These are phyloP conservation scores for Chiua virens DNA, from an alignment of 768 basidiomycete species.

Conservation along the genomic window DNA sequence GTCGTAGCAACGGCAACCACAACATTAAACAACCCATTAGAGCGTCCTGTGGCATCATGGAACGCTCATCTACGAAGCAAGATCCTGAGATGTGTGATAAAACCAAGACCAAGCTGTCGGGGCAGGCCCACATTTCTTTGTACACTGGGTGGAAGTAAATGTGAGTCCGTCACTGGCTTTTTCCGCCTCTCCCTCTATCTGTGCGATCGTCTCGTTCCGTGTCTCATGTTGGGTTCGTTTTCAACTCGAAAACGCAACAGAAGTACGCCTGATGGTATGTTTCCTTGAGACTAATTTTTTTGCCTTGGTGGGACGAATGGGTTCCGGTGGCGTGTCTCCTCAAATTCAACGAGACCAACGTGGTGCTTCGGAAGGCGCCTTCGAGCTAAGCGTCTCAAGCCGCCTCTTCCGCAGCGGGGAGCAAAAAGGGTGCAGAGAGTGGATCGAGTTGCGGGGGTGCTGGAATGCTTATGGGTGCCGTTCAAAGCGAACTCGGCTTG, in stretches of 20 bases:
- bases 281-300: too few species aligned
- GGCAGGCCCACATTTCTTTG: slow-evolving; percentile 83
- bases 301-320: too few species aligned
- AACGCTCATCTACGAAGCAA: slow-evolving; percentile 93
- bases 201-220: neutral
- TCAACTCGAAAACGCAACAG: too few species aligned
- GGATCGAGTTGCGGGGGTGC: slow-evolving; percentile 30
- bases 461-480: too few species aligned
- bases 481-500: too few species aligned
- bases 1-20: slow-evolving; percentile 3
- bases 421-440: slow-evolving; percentile 23
- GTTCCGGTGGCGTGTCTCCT: too few species aligned
- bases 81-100: slow-evolving; percentile 77
- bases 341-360: too few species aligned
- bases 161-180: slow-evolving; percentile 42
- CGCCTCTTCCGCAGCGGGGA: slow-evolving; percentile 34
- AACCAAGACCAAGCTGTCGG: slow-evolving; percentile 52
- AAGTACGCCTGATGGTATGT: too few species aligned
- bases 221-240: neutral
- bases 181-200: neutral
- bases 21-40: slow-evolving; percentile 53
- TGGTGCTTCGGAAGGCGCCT: too few species aligned
- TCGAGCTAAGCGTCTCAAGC: slow-evolving; percentile 44
- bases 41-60: slow-evolving; percentile 93
- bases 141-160: slow-evolving; percentile 99